phyloP scores from a whole-genome alignment of 495 filamentous ascomycete species.

The Podospora sp. region DNA sequence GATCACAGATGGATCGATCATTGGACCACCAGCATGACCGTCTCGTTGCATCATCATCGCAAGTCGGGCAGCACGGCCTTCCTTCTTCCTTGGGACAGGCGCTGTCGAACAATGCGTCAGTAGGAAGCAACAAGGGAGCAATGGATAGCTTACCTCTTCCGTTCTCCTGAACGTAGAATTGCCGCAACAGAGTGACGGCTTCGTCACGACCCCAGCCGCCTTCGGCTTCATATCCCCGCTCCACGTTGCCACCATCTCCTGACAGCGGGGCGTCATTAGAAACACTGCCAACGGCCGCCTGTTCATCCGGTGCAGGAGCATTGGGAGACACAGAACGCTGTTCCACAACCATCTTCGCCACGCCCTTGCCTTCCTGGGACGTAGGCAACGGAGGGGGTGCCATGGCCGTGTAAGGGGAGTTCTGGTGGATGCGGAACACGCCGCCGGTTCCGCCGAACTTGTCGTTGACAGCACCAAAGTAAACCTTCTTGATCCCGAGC shows the following conservation, averaged over 20 bases:
- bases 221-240: slow-evolving; percentile 71
- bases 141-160: slow-evolving; percentile 63
- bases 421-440: slow-evolving; percentile 81
- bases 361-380: slow-evolving; percentile 35
- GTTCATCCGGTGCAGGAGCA: slow-evolving; percentile 5
- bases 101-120: slow-evolving; percentile 35
- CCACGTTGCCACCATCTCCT: slow-evolving; percentile 56
- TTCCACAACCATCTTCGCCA: slow-evolving; percentile 32
- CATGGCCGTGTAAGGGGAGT: slow-evolving; percentile 50
- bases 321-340: slow-evolving; percentile 29
- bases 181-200: slow-evolving; percentile 83
- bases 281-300: not conserved
- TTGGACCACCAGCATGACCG: slow-evolving; percentile 34
- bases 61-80: slow-evolving; percentile 52
- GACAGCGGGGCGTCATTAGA: slow-evolving; percentile 25
- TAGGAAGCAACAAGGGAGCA: not conserved
- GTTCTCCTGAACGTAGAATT: slow-evolving; percentile 98
- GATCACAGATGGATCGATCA: slow-evolving; percentile 18
- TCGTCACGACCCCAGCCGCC: slow-evolving; percentile 85
- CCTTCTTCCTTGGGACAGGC: slow-evolving; percentile 55
- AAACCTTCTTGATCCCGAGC: slow-evolving; percentile 77
- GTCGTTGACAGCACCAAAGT: slow-evolving; percentile 93
- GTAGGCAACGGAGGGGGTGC: slow-evolving; percentile 33
- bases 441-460: slow-evolving; percentile 95
- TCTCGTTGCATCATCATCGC: slow-evolving; percentile 47